These are phyloP conservation scores for Middelhovenomyces tepae DNA, from an alignment of 805 yeast species.

Conservation along the genomic window DNA sequence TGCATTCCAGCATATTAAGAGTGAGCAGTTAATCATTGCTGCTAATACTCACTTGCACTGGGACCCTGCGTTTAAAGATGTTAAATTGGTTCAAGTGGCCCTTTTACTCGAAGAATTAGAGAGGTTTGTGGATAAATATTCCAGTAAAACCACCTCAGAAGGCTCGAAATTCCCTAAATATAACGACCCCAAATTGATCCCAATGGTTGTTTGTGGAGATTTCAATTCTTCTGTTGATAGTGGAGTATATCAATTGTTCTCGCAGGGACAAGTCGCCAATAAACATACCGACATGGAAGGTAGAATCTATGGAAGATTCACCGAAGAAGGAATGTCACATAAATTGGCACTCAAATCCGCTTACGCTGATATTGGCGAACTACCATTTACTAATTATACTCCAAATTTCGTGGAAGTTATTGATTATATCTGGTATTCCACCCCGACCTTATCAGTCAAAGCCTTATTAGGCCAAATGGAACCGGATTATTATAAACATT, in stretches of 20 bases:
- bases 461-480: conserved; percentile 79
- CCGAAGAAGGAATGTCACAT: conserved; percentile 82
- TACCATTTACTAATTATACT: conserved; percentile 90
- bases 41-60: conserved; percentile 95
- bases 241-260: conserved; percentile 86
- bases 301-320: conserved; percentile 75
- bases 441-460: conserved; percentile 67
- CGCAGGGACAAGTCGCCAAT: conserved; percentile 63
- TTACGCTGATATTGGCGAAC: conserved; percentile 74
- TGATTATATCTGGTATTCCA: conserved; percentile 94
- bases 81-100: conserved; percentile 91
- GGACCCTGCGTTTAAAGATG: conserved; percentile 97
- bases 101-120: conserved; percentile 84
- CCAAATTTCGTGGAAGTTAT: conserved; percentile 89
- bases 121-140: conserved; percentile 27
- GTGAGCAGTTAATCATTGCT: conserved; percentile 64
- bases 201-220: conserved; percentile 90
- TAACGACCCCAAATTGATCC: conserved; percentile 43
- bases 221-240: conserved; percentile 80
- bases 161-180: conserved; percentile 29
- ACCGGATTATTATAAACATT: conserved; percentile 53
- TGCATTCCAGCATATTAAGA: conserved; percentile 59
- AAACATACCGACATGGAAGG: conserved; percentile 76
- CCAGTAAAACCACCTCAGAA: conserved; percentile 21
- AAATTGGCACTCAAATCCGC: conserved; percentile 75